phyloP scores from a whole-genome alignment of 306 rosid genomes.

The Rosa chinensis region DNA sequence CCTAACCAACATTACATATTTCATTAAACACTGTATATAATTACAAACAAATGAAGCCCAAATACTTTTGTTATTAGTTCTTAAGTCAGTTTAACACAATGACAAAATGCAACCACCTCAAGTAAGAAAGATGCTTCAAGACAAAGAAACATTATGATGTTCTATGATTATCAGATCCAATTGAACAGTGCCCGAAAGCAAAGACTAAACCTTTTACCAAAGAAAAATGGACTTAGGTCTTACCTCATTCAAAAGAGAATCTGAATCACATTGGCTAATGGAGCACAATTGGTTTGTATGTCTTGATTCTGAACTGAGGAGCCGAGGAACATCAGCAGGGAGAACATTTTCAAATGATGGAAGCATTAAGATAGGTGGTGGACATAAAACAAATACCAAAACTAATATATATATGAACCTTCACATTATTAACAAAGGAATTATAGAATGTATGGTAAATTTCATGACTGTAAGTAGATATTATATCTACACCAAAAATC shows the following conservation, averaged over 20 bases:
- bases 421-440: not conserved
- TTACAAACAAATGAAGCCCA: not conserved
- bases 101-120: not conserved
- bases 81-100: not conserved
- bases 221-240: slow-evolving; percentile 19
- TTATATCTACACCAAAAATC: not conserved
- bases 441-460: not conserved
- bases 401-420: not conserved
- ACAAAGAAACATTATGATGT: not conserved
- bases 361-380: slow-evolving; percentile 22
- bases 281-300: slow-evolving; percentile 93
- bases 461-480: not conserved
- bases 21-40: not conserved
- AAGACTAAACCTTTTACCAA: not conserved
- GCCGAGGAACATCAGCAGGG: slow-evolving; percentile 32
- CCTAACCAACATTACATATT: not conserved
- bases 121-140: not conserved
- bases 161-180: not conserved
- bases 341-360: slow-evolving; percentile 6
- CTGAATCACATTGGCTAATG: slow-evolving; percentile 85
- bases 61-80: not conserved
- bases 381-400: not conserved
- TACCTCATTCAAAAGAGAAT: slow-evolving; percentile 94
- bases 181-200: not conserved
- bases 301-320: slow-evolving; percentile 81